A percentile compares a stretch with the other conserved stretches of the same genome.
These are phyloP conservation scores for Phaffia australis DNA, from an alignment of 768 basidiomycete species.

Conservation along the genomic window DNA sequence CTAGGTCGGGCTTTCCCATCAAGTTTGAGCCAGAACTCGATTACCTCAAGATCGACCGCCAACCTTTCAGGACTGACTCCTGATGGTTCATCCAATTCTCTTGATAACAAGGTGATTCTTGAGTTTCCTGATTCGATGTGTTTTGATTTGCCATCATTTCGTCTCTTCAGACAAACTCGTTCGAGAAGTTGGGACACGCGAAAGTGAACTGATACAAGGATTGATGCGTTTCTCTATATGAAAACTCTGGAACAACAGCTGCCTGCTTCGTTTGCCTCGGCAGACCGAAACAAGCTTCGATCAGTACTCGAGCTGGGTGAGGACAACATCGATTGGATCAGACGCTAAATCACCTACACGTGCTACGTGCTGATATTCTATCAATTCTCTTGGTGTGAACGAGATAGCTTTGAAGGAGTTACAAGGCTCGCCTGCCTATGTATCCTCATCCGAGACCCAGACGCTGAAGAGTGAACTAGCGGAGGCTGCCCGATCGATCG, in stretches of 20 bases:
- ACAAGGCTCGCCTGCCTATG: slow-evolving; percentile 51
- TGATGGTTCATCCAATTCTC: background rate
- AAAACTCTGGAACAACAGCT: background rate
- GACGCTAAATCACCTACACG: background rate
- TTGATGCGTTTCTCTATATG: background rate
- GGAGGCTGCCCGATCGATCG: slow-evolving; percentile 55
- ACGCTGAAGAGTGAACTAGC: slow-evolving; percentile 60
- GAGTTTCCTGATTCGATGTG: slow-evolving; percentile 29
- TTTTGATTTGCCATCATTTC: slow-evolving; percentile 55
- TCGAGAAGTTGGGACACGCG: slow-evolving; percentile 52
- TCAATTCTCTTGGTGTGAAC: background rate
- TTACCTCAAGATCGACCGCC: slow-evolving; percentile 40
- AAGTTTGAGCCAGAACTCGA: slow-evolving; percentile 37
- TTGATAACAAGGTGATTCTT: background rate
- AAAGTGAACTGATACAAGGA: too few species aligned
- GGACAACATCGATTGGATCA: slow-evolving; percentile 27
- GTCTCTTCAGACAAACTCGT: slow-evolving; percentile 37
- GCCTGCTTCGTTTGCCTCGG: background rate
- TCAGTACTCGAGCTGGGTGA: slow-evolving; percentile 56
- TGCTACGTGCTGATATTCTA: background rate
- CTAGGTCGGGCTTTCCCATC: slow-evolving; percentile 52
- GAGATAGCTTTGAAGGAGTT: slow-evolving; percentile 49
- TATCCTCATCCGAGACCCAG: slow-evolving; percentile 53
- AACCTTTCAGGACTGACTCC: slow-evolving; percentile 34
- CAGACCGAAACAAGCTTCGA: slow-evolving; percentile 41